A percentile compares a stretch with the other conserved stretches of the same genome.
phyloP scores from a whole-genome alignment of 2,329 filamentous ascomycete genomes.

The Apiospora aurea region DNA sequence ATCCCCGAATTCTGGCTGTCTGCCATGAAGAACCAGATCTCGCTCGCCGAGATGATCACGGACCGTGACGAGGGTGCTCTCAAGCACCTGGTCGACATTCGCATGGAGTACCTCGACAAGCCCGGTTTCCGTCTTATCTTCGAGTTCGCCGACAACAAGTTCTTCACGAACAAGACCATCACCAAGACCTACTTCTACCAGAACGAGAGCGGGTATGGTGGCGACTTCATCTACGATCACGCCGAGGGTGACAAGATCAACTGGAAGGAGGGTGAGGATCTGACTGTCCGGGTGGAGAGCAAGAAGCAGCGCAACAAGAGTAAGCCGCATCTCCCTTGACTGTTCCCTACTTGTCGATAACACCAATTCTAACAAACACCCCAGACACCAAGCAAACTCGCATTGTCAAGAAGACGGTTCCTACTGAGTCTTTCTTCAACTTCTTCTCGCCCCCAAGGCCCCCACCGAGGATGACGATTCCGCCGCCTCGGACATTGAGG shows the following conservation, averaged over 20 bases:
- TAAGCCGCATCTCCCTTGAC: slow-evolving; percentile 53
- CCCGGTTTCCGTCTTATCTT: slow-evolving; percentile 99
- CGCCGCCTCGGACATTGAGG: slow-evolving; percentile 89
- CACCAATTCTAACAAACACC: slow-evolving; percentile 27
- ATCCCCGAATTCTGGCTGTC: slow-evolving; percentile 99
- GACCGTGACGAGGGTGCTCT: slow-evolving; percentile 95
- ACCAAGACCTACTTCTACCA: slow-evolving; percentile 99
- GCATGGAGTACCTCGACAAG: slow-evolving; percentile 99
- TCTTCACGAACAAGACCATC: slow-evolving; percentile 96
- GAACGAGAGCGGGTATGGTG: slow-evolving; percentile 97
- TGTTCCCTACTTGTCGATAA: background rate
- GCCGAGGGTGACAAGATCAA: slow-evolving; percentile 98
- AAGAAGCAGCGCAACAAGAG: slow-evolving; percentile 99
- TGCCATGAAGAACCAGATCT: slow-evolving; percentile 99
- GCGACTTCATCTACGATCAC: slow-evolving; percentile 99
- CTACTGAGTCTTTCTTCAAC: slow-evolving; percentile 98
- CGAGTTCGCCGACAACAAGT: slow-evolving; percentile 93
- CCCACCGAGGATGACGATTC: slow-evolving; percentile 75
- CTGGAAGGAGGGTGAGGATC: slow-evolving; percentile 91
- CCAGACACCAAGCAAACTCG: slow-evolving; percentile 98
- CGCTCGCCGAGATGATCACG: slow-evolving; percentile 97
- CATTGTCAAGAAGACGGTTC: slow-evolving; percentile 98
- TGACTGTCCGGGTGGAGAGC: slow-evolving; percentile 94
- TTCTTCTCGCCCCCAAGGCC: slow-evolving; percentile 97
- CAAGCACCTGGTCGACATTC: slow-evolving; percentile 88